Conservation (phyloP, 176 grass and related monocot genomes). For the Oryza longistaminata region DNA sequence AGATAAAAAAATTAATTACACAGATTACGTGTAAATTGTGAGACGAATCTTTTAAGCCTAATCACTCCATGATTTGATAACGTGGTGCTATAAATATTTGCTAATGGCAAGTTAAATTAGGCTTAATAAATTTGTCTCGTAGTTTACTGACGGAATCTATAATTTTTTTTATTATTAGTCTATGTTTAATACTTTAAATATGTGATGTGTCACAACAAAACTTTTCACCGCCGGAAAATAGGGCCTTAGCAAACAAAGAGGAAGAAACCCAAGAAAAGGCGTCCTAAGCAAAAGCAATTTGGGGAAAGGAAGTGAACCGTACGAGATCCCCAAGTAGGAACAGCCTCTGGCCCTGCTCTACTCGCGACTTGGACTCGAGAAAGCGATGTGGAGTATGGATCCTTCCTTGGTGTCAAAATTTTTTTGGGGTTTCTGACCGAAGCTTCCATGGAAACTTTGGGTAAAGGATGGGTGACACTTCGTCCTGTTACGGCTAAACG, state of each 20-base stretch:
- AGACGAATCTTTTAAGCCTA: no score
- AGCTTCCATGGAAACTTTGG: constrained; percentile 34
- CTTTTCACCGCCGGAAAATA: no score
- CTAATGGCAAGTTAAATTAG: no score
- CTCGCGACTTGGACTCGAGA: background rate
- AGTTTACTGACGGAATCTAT: no score
- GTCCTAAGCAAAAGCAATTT: background rate
- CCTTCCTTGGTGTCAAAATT: background rate
- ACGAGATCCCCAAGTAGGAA: background rate
- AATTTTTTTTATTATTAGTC: no score
- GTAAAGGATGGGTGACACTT: background rate
- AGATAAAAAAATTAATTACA: no score
- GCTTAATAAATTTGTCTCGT: no score
- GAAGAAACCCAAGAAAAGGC: background rate
- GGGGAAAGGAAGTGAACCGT: background rate
- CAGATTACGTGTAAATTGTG: no score
- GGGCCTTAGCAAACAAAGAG: background rate
- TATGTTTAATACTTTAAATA: no score
- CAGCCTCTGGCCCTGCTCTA: background rate
- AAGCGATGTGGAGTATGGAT: background rate
- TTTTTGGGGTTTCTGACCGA: constrained; percentile 22
- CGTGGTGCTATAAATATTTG: no score
- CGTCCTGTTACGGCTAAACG: background rate
- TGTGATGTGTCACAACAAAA: no score
- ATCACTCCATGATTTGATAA: no score